A percentile compares a stretch with the other conserved stretches of the same genome.
phyloP scores from a whole-genome alignment of 306 rosid species.

The Trifolium subterraneum region DNA sequence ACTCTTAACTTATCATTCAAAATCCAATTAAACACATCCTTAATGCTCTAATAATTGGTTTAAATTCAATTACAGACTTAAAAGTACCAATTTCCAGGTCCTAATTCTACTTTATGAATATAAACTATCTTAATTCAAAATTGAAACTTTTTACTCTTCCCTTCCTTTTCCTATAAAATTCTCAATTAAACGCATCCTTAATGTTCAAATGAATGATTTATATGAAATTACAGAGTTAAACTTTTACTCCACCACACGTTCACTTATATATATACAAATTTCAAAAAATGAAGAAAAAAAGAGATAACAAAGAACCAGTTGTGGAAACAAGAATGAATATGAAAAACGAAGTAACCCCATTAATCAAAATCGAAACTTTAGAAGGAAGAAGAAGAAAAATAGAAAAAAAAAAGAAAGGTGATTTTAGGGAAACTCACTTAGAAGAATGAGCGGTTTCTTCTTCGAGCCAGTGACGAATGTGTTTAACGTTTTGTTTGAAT shows the following conservation, averaged over 20 bases:
- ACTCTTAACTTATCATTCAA: not conserved
- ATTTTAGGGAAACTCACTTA: constrained; percentile 34
- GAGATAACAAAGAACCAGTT: not conserved
- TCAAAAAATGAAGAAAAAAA: too few relatives aligned
- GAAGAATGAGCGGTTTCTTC: constrained; percentile 56
- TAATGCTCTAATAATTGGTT: not conserved
- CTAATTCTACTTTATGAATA: too few relatives aligned
- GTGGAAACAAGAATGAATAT: not conserved
- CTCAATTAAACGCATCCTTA: too few relatives aligned
- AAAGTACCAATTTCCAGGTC: too few relatives aligned
- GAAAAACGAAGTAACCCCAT: not conserved
- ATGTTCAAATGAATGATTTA: not conserved
- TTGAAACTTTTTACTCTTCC: too few relatives aligned
- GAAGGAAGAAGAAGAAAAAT: not conserved
- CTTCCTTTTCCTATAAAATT: too few relatives aligned
- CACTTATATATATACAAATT: too few relatives aligned
- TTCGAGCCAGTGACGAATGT: constrained; percentile 61
- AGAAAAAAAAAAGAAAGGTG: too few relatives aligned
- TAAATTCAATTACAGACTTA: too few relatives aligned
- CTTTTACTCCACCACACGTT: too few relatives aligned
- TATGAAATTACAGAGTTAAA: not conserved
- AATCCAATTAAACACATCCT: not conserved
- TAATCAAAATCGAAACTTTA: not conserved
- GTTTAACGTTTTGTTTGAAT: constrained; percentile 55
- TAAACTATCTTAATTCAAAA: too few relatives aligned